Percentiles rank a stretch among this genome's conserved stretches.
Evolutionary conservation across 2,329 filamentous ascomycete genomes (phyloP).

Genomic region (Trichoderma sp.): DNA sequence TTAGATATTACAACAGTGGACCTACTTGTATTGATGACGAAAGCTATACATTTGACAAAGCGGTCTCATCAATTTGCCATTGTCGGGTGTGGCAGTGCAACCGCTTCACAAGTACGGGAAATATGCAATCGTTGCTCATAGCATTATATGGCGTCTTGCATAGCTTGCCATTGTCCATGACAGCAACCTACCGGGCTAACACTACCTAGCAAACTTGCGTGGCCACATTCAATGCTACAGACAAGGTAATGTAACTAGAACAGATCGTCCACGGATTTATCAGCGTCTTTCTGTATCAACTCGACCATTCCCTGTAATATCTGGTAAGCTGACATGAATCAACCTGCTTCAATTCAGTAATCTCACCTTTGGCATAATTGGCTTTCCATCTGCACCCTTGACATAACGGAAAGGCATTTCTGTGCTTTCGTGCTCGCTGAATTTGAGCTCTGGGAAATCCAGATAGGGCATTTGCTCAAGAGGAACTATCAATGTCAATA

Average conservation of each 20-base stretch:
- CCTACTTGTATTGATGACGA: not conserved
- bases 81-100: not conserved
- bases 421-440: constrained; percentile 90
- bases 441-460: constrained; percentile 85
- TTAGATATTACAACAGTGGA: not conserved
- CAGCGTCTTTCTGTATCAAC: constrained; percentile 88
- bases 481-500: constrained; percentile 58
- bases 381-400: constrained; percentile 70
- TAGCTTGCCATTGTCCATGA: not conserved
- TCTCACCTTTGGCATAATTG: constrained; percentile 87
- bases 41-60: not conserved
- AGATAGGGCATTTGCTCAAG: constrained; percentile 80
- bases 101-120: not conserved
- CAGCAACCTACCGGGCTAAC: not conserved
- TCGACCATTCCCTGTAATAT: constrained; percentile 82
- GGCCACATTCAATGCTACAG: not conserved
- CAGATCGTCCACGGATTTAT: constrained; percentile 87
- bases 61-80: not conserved
- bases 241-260: constrained; percentile 54
- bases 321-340: constrained; percentile 33
- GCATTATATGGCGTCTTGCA: not conserved
- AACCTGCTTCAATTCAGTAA: not conserved
- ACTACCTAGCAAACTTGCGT: not conserved
- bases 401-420: constrained; percentile 99
- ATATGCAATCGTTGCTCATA: not conserved